phyloP scores from a whole-genome alignment of 225 moss, liverwort and hornwort genomes.

The Sphagnum contortum region DNA sequence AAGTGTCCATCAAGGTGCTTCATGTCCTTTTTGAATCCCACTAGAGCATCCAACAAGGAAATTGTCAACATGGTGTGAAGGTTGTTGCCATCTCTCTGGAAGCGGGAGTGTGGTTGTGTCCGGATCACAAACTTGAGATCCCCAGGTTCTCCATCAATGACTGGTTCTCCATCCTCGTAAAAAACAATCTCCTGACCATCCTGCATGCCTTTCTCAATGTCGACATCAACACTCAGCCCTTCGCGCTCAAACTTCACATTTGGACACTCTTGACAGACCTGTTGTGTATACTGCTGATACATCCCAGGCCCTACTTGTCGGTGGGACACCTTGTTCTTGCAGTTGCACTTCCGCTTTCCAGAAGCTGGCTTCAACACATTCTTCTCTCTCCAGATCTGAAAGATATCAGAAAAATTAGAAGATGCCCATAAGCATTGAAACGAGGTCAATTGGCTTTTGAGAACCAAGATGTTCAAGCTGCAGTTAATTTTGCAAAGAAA shows the following conservation, averaged over 20 bases:
- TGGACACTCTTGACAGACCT: slow-evolving; percentile 91
- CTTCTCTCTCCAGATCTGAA: slow-evolving; percentile 91
- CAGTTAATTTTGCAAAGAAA: too few species aligned
- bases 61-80: slow-evolving; percentile 59
- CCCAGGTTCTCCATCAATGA: slow-evolving; percentile 83
- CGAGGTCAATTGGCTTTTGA: too few species aligned
- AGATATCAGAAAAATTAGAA: not conserved
- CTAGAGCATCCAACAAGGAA: slow-evolving; percentile 68
- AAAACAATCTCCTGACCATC: slow-evolving; percentile 94
- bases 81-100: slow-evolving; percentile 59
- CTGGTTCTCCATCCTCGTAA: slow-evolving; percentile 87
- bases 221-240: slow-evolving; percentile 54
- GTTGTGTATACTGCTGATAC: slow-evolving; percentile 97
- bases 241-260: slow-evolving; percentile 96
- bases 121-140: slow-evolving; percentile 78
- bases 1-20: slow-evolving; percentile 76
- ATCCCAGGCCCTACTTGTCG: slow-evolving; percentile 90
- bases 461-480: too few species aligned
- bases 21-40: slow-evolving; percentile 70
- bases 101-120: slow-evolving; percentile 44
- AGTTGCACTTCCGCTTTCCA: slow-evolving; percentile 90
- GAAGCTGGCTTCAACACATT: slow-evolving; percentile 81
- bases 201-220: slow-evolving; percentile 84
- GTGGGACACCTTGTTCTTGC: slow-evolving; percentile 83
- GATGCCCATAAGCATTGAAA: too few species aligned